A percentile compares a stretch with the other conserved stretches of the same genome.
Conservation (phyloP, 805 yeast genomes). For the Myxozyma geophila region DNA sequence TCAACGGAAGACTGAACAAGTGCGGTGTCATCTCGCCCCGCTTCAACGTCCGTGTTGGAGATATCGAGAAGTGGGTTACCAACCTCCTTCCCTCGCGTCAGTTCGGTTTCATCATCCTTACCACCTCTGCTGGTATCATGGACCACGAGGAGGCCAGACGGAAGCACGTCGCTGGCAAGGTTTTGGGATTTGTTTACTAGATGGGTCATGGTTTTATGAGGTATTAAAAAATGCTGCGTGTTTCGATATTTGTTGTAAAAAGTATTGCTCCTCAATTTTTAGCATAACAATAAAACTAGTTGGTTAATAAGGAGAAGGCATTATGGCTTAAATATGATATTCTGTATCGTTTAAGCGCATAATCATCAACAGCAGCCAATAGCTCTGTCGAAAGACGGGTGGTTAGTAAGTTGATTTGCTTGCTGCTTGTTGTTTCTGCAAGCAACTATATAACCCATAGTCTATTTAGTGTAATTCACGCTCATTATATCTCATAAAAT, state of each 20-base stretch:
- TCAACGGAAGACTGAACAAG: constrained; percentile 98
- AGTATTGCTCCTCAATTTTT: constrained; percentile 8
- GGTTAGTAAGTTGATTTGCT: no score
- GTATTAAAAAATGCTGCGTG: constrained; percentile 10
- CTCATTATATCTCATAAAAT: no score
- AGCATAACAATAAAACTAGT: constrained; percentile 10
- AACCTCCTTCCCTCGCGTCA: constrained; percentile 99
- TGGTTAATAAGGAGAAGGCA: not conserved
- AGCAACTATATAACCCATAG: no score
- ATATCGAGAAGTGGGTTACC: constrained; percentile 98
- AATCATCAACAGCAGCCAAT: no score
- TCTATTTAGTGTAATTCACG: no score
- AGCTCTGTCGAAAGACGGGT: no score
- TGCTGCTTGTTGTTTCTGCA: no score
- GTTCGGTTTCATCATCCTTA: constrained; percentile 95
- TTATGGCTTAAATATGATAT: not conserved
- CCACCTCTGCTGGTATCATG: constrained; percentile 99
- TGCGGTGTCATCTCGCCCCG: constrained; percentile 99
- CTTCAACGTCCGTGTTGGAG: constrained; percentile 93
- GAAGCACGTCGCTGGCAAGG: constrained; percentile 99
- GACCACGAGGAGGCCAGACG: constrained; percentile 99
- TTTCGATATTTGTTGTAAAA: constrained; percentile 14
- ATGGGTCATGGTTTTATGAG: not conserved
- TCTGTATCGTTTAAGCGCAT: not conserved
- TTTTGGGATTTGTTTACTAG: constrained; percentile 96